A percentile compares a stretch with the other conserved stretches of the same genome.
phyloP scores from a whole-genome alignment of 1,139 yeast species.

The Hanseniaspora gamundiae region DNA sequence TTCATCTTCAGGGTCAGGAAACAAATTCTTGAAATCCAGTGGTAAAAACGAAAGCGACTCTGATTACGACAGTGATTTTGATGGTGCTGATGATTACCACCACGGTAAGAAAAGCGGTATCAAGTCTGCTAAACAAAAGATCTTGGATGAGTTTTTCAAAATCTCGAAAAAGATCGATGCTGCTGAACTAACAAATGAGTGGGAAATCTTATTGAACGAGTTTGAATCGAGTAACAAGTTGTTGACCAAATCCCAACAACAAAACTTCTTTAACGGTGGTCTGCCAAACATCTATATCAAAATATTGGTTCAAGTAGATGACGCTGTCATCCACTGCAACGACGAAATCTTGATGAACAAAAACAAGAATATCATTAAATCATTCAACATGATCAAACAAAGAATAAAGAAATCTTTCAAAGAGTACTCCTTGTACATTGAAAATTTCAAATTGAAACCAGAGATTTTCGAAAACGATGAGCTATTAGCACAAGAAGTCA shows the following conservation, averaged over 20 bases:
- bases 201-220: slow-evolving; percentile 66
- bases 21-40: slow-evolving; percentile 23
- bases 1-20: slow-evolving; percentile 15
- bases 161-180: slow-evolving; percentile 58
- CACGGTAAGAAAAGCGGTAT: slow-evolving; percentile 58
- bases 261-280: slow-evolving; percentile 36
- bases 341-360: slow-evolving; percentile 49
- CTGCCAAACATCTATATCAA: slow-evolving; percentile 65
- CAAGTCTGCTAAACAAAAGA: slow-evolving; percentile 86
- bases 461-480: slow-evolving; percentile 53
- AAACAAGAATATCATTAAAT: slow-evolving; percentile 75
- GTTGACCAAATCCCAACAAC: slow-evolving; percentile 61
- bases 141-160: slow-evolving; percentile 72
- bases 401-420: slow-evolving; percentile 73
- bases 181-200: slow-evolving; percentile 61
- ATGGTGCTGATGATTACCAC: slow-evolving; percentile 14
- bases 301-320: slow-evolving; percentile 63
- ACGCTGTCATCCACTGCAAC: slow-evolving; percentile 42
- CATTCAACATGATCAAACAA: slow-evolving; percentile 80
- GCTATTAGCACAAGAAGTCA: slow-evolving; percentile 21
- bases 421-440: slow-evolving; percentile 46
- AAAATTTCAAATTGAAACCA: slow-evolving; percentile 54
- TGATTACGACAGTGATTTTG: slow-evolving; percentile 42
- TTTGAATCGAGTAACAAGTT: slow-evolving; percentile 67
- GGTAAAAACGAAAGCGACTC: slow-evolving; percentile 37